Evolutionary conservation across 306 rosid species (phyloP).

Genomic region (Neltuma alba): DNA sequence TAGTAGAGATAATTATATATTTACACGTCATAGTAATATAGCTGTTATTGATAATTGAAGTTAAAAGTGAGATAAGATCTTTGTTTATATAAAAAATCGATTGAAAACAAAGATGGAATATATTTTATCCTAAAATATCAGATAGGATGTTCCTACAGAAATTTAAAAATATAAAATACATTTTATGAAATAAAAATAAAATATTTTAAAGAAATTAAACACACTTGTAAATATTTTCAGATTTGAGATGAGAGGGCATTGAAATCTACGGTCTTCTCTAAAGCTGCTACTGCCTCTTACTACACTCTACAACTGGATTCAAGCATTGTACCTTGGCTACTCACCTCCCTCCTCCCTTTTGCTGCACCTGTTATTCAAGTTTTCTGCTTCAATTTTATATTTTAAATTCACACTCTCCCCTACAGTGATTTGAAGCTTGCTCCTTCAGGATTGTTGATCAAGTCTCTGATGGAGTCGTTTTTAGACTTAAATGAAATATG

Average conservation of each 20-base stretch:
- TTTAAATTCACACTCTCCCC: background rate
- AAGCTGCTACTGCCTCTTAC: background rate
- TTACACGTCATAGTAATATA: too few relatives aligned
- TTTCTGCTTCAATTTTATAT: background rate
- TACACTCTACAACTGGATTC: background rate
- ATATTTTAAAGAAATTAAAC: too few relatives aligned
- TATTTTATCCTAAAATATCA: background rate
- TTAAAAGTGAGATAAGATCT: background rate
- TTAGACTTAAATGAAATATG: conserved; percentile 44
- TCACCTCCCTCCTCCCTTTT: background rate
- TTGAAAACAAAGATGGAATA: background rate
- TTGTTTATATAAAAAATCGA: background rate
- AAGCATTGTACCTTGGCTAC: background rate
- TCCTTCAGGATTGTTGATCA: background rate
- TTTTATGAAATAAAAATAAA: background rate
- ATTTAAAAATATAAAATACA: background rate
- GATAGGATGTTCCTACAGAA: background rate
- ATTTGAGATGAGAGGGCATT: too few relatives aligned
- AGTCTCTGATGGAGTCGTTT: conserved; percentile 43
- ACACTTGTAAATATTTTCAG: too few relatives aligned
- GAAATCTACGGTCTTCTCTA: too few relatives aligned
- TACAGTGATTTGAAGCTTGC: background rate
- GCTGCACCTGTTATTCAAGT: background rate
- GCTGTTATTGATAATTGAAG: background rate
- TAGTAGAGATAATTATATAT: too few relatives aligned